Evolutionary conservation across 1,284 basidiomycete species (phyloP).

Genomic region (Trametes sp.): DNA sequence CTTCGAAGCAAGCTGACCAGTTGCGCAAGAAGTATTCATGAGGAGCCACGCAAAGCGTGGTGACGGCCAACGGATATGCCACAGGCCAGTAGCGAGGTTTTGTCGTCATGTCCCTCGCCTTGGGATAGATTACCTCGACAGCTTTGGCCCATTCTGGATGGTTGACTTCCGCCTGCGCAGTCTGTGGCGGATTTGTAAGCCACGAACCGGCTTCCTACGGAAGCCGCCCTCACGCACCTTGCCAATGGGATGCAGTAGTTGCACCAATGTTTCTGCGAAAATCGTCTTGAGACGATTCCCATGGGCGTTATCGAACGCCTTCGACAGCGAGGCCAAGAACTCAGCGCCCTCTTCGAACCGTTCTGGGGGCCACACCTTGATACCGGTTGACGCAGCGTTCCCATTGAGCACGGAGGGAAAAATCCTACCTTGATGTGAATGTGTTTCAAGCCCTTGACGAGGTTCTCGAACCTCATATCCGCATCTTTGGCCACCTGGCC

Average conservation of each 20-base stretch:
- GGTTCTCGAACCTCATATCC: constrained; percentile 83
- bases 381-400: background rate
- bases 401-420: too few species aligned
- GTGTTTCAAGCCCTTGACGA: constrained; percentile 81
- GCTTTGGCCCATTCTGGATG: constrained; percentile 95
- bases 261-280: constrained; percentile 86
- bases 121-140: constrained; percentile 85
- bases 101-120: constrained; percentile 85
- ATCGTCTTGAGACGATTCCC: constrained; percentile 86
- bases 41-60: constrained; percentile 87
- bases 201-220: background rate
- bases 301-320: constrained; percentile 86
- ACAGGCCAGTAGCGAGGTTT: constrained; percentile 93
- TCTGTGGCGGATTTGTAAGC: constrained; percentile 51
- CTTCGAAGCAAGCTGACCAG: constrained; percentile 80
- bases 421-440: constrained; percentile 78
- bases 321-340: constrained; percentile 85
- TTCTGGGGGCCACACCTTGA: constrained; percentile 91
- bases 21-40: constrained; percentile 86
- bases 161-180: constrained; percentile 95
- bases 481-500: constrained; percentile 81
- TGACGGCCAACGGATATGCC: constrained; percentile 88
- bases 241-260: constrained; percentile 88
- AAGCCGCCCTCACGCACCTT: constrained; percentile 62
- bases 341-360: constrained; percentile 95